Evolutionary conservation across 306 rosid species (phyloP).

Genomic region (Canavalia ensiformis): DNA sequence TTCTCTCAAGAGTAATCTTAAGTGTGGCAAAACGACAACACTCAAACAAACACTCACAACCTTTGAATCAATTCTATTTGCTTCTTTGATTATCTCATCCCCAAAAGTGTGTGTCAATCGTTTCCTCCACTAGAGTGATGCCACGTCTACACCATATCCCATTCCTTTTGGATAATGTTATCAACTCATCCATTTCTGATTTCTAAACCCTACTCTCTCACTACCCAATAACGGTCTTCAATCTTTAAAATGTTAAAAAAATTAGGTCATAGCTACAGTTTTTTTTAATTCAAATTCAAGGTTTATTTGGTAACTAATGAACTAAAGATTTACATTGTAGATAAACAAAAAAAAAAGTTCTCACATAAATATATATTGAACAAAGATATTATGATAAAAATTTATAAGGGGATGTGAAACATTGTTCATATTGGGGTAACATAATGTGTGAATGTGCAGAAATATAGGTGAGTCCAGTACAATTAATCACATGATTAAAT

Average conservation of each 20-base stretch:
- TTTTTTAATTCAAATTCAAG: no score
- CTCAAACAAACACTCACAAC: slow-evolving; percentile 48
- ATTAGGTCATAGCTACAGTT: not conserved
- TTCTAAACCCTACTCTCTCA: not conserved
- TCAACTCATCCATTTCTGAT: slow-evolving; percentile 31
- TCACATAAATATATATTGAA: no score
- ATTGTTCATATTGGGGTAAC: no score
- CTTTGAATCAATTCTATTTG: slow-evolving; percentile 52
- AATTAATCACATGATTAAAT: no score
- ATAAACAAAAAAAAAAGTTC: no score
- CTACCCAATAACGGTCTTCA: not conserved
- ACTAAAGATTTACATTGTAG: no score
- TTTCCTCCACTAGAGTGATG: slow-evolving; percentile 69
- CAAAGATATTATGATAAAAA: no score
- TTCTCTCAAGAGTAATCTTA: slow-evolving; percentile 13
- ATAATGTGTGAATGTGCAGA: no score
- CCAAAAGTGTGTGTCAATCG: slow-evolving; percentile 49
- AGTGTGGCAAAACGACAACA: slow-evolving; percentile 34
- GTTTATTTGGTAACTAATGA: no score
- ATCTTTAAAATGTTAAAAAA: not conserved
- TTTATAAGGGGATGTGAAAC: no score
- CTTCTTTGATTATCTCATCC: slow-evolving; percentile 64
- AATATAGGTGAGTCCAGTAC: no score
- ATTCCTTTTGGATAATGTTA: slow-evolving; percentile 63
- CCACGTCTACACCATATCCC: slow-evolving; percentile 81